Conservation (phyloP, 78 protist species). For the Cavenderia fasciculata region DNA sequence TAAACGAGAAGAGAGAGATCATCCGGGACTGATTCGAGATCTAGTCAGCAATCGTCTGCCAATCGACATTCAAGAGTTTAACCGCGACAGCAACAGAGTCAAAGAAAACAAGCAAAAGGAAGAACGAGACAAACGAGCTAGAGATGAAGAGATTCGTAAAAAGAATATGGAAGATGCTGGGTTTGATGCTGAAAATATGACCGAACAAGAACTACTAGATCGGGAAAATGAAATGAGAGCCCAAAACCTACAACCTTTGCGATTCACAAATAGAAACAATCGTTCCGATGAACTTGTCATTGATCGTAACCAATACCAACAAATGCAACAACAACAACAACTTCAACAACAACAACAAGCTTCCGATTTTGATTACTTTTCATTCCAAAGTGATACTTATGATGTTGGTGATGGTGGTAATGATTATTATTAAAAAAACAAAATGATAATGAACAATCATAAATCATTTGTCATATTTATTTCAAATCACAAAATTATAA, state of each 20-base stretch:
- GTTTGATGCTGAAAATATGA: not conserved
- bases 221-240: not conserved
- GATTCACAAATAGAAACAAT: not conserved
- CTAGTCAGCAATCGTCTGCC: not conserved
- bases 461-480: too few species aligned
- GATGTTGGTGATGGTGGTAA: slow-evolving; percentile 8
- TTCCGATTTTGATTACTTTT: slow-evolving; percentile 10
- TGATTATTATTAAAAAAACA: not conserved
- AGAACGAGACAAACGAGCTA: not conserved
- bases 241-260: not conserved
- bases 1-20: slow-evolving; percentile 33
- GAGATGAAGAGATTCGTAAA: not conserved
- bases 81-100: not conserved
- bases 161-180: not conserved
- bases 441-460: too few species aligned
- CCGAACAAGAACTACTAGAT: not conserved
- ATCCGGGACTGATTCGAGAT: slow-evolving; percentile 28
- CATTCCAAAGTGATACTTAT: slow-evolving; percentile 29
- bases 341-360: not conserved
- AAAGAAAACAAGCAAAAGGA: slow-evolving; percentile 11
- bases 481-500: too few species aligned
- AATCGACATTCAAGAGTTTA: slow-evolving; percentile 14
- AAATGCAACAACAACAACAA: slow-evolving; percentile 20
- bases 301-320: slow-evolving; percentile 1
- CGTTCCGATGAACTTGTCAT: slow-evolving; percentile 37